Base-by-base conservation (phyloP, 257 asterid genomes). In the Parsonsia alboflavescens region DNA sequence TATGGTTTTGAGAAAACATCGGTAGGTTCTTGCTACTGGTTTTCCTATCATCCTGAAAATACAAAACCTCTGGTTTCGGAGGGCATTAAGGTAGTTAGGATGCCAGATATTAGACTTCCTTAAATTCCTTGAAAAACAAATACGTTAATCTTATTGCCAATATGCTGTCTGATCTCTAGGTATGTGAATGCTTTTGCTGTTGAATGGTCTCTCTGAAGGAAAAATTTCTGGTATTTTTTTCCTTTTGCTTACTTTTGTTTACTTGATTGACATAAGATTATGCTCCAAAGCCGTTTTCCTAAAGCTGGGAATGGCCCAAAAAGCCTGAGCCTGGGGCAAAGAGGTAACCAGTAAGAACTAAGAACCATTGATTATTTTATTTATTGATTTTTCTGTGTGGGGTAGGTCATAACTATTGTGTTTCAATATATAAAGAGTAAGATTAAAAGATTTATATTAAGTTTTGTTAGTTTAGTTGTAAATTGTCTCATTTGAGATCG, bases 321-420 rank as follows among this genome's bases (percentile, higher is more conserved):
- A 30, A 56, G 3, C n/a, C n/a, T n/a, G n/a, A 42, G 16, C 6
- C 13, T 42, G 49, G 33, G 61, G 70, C 74, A 57, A 16, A 42
- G 73, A 75, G 79, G 74, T 75, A 68, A 68, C 41, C 9, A 17
- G 30, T 42, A 30, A 41, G 45, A 70, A 19, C 39, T 42, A 30
- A 41, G 45, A 70, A 19, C 39, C 17, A 17, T 42, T 42, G 13
- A 17, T 68, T n/a, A 12, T 68, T n/a, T 12, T n/a, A n/a, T n/a
- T n/a, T n/a, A n/a, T n/a, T n/a, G n/a, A n/a, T n/a, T n/a, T n/a
- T n/a, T n/a, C n/a, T n/a, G n/a, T n/a, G n/a, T n/a, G n/a, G n/a
- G n/a, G n/a, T n/a, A n/a, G n/a, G n/a, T n/a, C 39, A 33, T 33
- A 33, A 33, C 39, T 33, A 33, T 33, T 33, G 39, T 33, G 1